These are phyloP conservation scores for Xylariaceae sp. DNA, from an alignment of 2,329 filamentous ascomycete species.

Conservation along the genomic window DNA sequence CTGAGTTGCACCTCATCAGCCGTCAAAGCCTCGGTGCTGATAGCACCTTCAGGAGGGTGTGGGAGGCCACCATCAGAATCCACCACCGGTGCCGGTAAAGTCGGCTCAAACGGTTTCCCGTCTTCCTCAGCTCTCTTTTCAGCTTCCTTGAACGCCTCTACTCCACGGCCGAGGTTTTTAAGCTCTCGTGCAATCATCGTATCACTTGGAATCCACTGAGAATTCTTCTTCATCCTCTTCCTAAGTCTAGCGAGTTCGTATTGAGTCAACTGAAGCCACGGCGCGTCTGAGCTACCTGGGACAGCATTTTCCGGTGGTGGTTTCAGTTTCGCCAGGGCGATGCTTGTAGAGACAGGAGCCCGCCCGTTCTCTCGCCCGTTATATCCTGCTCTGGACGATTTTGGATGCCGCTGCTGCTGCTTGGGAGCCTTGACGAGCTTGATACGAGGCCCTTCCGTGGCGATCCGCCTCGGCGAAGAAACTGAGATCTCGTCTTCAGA, in stretches of 20 bases:
- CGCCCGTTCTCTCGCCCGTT: slow-evolving; percentile 39
- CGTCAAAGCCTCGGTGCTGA: slow-evolving; percentile 53
- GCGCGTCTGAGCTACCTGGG: slow-evolving; percentile 55
- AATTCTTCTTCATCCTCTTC: slow-evolving; percentile 90
- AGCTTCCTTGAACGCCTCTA: slow-evolving; percentile 58
- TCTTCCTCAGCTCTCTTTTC: slow-evolving; percentile 62
- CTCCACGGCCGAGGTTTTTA: slow-evolving; percentile 63
- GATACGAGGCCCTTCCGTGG: slow-evolving; percentile 43
- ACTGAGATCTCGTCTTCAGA: slow-evolving; percentile 48
- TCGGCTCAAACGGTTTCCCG: slow-evolving; percentile 56
- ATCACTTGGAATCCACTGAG: slow-evolving; percentile 76
- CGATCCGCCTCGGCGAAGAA: slow-evolving; percentile 36
- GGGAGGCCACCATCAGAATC: slow-evolving; percentile 49
- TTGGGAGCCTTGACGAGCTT: slow-evolving; percentile 47
- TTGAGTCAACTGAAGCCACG: slow-evolving; percentile 62
- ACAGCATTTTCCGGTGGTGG: slow-evolving; percentile 59
- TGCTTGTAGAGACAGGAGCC: slow-evolving; percentile 41
- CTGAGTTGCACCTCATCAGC: slow-evolving; percentile 61
- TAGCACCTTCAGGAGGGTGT: slow-evolving; percentile 56
- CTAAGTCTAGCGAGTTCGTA: slow-evolving; percentile 65
- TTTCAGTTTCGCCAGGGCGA: slow-evolving; percentile 42
- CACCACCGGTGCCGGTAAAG: slow-evolving; percentile 40
- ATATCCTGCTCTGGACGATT: slow-evolving; percentile 29
- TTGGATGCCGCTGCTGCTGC: slow-evolving; percentile 38
- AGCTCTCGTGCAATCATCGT: slow-evolving; percentile 82